Percentiles rank a stretch among this genome's conserved stretches.
These are phyloP conservation scores for Rhodamnia rubescens DNA, from an alignment of 345 rosid species.

Conservation along the genomic window DNA sequence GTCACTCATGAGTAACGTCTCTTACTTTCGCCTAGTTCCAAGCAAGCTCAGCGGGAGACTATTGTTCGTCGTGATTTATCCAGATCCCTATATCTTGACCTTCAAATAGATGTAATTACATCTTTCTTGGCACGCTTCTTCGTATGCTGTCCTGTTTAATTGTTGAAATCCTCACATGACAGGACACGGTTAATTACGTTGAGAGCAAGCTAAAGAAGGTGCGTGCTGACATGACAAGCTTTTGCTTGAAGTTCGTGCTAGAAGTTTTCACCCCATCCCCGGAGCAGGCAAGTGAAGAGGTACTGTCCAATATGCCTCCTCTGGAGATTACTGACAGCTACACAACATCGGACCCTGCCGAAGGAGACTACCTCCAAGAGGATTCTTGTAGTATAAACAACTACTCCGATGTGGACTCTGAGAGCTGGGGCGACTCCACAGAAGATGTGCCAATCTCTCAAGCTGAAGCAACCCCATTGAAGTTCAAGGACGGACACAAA, in stretches of 20 bases:
- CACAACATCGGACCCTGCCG: neutral
- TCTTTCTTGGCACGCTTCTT: neutral
- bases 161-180: neutral
- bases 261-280: constrained; percentile 6
- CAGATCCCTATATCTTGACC: neutral
- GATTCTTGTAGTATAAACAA: neutral
- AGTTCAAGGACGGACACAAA: neutral
- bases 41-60: neutral
- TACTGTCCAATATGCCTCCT: neutral
- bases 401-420: neutral
- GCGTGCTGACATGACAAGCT: constrained; percentile 13
- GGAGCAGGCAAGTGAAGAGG: neutral
- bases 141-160: neutral
- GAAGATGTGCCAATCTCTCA: neutral
- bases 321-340: neutral
- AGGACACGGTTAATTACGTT: neutral
- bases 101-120: neutral
- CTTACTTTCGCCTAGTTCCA: neutral
- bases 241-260: constrained; percentile 13
- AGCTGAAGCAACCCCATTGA: neutral
- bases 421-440: neutral
- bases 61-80: neutral
- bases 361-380: neutral
- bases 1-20: neutral
- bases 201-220: constrained; percentile 10